A percentile compares a stretch with the other conserved stretches of the same genome.
Evolutionary conservation across 768 basidiomycete genomes (phyloP).

Genomic region (Rubroboletus pulcherrimus): DNA sequence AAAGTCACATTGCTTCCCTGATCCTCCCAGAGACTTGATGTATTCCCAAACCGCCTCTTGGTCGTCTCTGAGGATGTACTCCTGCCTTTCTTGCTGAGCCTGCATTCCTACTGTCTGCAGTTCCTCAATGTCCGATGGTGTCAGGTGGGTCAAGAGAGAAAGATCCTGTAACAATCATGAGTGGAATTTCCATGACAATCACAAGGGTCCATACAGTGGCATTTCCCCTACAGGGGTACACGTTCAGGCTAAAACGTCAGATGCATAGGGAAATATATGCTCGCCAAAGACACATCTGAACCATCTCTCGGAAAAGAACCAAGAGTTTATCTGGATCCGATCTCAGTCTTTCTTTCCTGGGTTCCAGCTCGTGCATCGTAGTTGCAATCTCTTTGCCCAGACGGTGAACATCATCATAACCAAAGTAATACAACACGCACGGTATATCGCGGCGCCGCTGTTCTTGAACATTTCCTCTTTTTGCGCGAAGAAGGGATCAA

Average conservation of each 20-base stretch:
- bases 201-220: slow-evolving; percentile 62
- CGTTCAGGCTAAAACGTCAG: slow-evolving; percentile 2
- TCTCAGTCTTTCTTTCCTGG: slow-evolving; percentile 41
- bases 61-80: slow-evolving; percentile 84
- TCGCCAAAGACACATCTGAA: slow-evolving; percentile 83
- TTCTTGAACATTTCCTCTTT: slow-evolving; percentile 81
- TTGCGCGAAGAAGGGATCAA: slow-evolving; percentile 80
- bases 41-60: slow-evolving; percentile 72
- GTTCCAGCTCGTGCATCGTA: slow-evolving; percentile 63
- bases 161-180: slow-evolving; percentile 60
- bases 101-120: slow-evolving; percentile 80
- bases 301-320: slow-evolving; percentile 76
- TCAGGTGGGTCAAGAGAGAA: slow-evolving; percentile 83
- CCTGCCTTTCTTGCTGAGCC: slow-evolving; percentile 71
- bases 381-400: slow-evolving; percentile 59
- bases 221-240: slow-evolving; percentile 66
- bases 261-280: neutral
- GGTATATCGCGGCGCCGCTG: slow-evolving; percentile 71
- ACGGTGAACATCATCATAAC: neutral
- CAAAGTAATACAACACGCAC: slow-evolving; percentile 41
- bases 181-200: neutral
- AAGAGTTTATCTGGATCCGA: slow-evolving; percentile 52
- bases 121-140: slow-evolving; percentile 74
- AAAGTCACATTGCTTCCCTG: slow-evolving; percentile 61
- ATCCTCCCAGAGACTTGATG: slow-evolving; percentile 50